phyloP scores from a whole-genome alignment of 2,329 filamentous ascomycete species.

The Epichloe typhina region DNA sequence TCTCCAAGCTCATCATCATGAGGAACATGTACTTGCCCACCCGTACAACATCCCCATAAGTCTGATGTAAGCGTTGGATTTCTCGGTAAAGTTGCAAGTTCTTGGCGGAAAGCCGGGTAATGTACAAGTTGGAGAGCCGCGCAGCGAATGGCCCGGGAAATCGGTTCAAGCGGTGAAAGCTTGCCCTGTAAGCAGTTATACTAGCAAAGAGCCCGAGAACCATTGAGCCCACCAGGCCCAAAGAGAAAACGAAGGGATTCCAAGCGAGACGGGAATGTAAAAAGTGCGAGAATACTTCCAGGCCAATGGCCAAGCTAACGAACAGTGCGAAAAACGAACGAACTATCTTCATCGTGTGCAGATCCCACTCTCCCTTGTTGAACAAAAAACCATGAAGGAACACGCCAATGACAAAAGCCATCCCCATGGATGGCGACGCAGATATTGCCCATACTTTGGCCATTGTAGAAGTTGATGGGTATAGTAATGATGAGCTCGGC shows the following conservation, averaged over 20 bases:
- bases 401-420: constrained; percentile 17
- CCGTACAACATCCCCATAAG: constrained; percentile 19
- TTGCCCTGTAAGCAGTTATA: constrained; percentile 10
- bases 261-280: not conserved
- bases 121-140: constrained; percentile 13
- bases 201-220: constrained; percentile 4
- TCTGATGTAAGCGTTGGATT: constrained; percentile 13
- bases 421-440: constrained; percentile 9
- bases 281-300: not conserved
- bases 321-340: not conserved
- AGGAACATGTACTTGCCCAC: constrained; percentile 8
- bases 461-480: constrained; percentile 9
- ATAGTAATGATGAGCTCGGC: no score
- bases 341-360: constrained; percentile 2
- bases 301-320: not conserved
- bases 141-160: constrained; percentile 17
- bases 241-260: not conserved
- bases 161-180: constrained; percentile 14
- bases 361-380: constrained; percentile 16
- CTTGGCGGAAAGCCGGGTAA: constrained; percentile 11
- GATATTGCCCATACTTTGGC: not conserved
- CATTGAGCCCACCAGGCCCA: not conserved
- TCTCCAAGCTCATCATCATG: not conserved
- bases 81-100: constrained; percentile 14
- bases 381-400: constrained; percentile 11